Conservation (phyloP, 73 alveolate genomes). For the Blepharisma stoltei region DNA sequence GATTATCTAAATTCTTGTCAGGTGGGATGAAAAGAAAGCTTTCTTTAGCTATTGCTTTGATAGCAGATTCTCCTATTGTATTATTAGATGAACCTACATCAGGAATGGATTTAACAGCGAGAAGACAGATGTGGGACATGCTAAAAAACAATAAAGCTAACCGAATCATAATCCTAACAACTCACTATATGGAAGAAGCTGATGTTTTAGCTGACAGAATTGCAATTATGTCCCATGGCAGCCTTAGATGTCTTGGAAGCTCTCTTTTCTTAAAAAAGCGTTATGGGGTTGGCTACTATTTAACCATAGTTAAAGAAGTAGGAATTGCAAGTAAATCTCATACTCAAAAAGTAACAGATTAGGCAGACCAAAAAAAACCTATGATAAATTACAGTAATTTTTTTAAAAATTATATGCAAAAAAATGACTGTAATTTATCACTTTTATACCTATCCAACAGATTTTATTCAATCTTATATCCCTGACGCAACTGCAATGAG, state of each 20-base stretch:
- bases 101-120: slow-evolving; percentile 93
- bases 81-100: slow-evolving; percentile 96
- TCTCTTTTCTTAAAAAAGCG: slow-evolving; percentile 84
- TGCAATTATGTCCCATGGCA: slow-evolving; percentile 91
- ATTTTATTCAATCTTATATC: background rate
- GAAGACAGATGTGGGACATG: slow-evolving; percentile 95
- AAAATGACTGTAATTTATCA: too few relatives aligned
- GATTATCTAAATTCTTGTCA: slow-evolving; percentile 75
- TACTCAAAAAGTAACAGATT: slow-evolving; percentile 16
- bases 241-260: slow-evolving; percentile 82
- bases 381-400: too few relatives aligned
- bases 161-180: slow-evolving; percentile 89
- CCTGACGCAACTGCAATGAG: slow-evolving; percentile 26
- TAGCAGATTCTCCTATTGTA: slow-evolving; percentile 86
- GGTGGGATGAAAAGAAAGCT: slow-evolving; percentile 94
- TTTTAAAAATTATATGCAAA: too few relatives aligned
- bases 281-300: slow-evolving; percentile 83
- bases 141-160: slow-evolving; percentile 78
- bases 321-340: background rate
- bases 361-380: too few relatives aligned
- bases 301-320: slow-evolving; percentile 47
- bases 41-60: slow-evolving; percentile 87
- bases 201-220: slow-evolving; percentile 96
- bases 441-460: too few relatives aligned
- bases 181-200: slow-evolving; percentile 99